phyloP scores from a whole-genome alignment of 2,329 filamentous ascomycete genomes.

The Neofusicoccum ribis region DNA sequence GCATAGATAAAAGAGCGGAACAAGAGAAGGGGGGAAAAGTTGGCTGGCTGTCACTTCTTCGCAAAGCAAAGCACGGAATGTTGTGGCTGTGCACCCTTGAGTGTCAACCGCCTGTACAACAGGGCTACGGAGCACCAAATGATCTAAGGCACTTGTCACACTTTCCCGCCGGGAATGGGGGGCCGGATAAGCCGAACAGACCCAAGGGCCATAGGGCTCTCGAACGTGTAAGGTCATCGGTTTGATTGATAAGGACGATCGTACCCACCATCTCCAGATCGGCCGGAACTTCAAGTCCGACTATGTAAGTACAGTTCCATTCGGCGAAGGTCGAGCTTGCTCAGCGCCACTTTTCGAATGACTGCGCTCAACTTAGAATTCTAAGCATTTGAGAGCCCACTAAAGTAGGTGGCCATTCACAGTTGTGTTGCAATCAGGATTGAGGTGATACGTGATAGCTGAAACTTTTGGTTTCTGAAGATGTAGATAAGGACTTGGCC shows the following conservation, averaged over 20 bases:
- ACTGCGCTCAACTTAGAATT: too few relatives aligned
- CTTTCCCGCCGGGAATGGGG: too few relatives aligned
- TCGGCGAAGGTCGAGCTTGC: too few relatives aligned
- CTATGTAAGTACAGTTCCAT: too few relatives aligned
- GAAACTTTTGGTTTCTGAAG: too few relatives aligned
- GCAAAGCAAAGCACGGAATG: background rate
- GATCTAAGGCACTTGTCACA: background rate
- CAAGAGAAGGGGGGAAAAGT: background rate
- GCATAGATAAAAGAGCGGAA: background rate
- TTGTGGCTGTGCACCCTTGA: background rate
- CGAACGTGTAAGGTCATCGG: background rate
- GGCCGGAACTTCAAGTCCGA: background rate
- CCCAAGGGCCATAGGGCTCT: background rate
- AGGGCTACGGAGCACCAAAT: background rate
- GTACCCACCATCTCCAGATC: background rate
- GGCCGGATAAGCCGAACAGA: background rate
- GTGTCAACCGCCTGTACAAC: too few relatives aligned
- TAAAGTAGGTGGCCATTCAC: too few relatives aligned
- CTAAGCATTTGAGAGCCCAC: too few relatives aligned
- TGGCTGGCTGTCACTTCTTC: background rate
- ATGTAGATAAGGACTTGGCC: too few relatives aligned
- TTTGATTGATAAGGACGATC: background rate
- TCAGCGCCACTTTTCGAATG: too few relatives aligned
- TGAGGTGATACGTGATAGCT: too few relatives aligned
- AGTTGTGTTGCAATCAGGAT: too few relatives aligned